These are phyloP conservation scores for Nicotiana knightiana DNA, from an alignment of 257 asterid species.

Conservation along the genomic window DNA sequence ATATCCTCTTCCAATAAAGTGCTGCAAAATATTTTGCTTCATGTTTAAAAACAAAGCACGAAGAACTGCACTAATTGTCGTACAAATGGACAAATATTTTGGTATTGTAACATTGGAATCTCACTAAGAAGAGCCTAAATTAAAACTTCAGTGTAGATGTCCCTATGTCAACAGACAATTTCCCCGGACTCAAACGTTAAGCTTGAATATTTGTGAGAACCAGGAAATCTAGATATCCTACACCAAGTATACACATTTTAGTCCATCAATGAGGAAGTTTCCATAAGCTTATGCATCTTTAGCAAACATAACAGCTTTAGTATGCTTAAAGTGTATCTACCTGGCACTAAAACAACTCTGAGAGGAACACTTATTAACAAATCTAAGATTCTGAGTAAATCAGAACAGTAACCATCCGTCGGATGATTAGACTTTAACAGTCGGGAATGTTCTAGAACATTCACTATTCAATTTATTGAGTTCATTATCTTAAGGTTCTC, in stretches of 20 bases:
- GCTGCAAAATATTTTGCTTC: neutral
- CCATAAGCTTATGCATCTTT: neutral
- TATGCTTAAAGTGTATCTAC: neutral
- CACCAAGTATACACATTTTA: neutral
- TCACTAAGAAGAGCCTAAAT: neutral
- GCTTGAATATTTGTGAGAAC: neutral
- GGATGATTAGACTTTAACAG: neutral
- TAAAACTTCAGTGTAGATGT: neutral
- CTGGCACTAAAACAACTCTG: neutral
- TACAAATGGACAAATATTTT: neutral
- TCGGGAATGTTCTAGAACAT: neutral
- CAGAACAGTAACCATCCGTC: neutral
- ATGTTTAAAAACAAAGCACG: neutral
- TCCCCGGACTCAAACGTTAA: neutral
- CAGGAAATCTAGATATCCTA: neutral
- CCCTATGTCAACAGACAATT: neutral
- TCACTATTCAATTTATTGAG: neutral
- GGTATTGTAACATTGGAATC: neutral
- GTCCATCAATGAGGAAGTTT: neutral
- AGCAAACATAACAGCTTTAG: neutral
- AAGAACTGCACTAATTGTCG: neutral
- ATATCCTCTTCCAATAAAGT: neutral
- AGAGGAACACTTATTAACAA: neutral
- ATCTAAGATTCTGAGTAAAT: neutral
- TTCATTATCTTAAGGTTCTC: neutral